These are phyloP conservation scores for Volvariella volvacea DNA, from an alignment of 1,284 basidiomycete genomes.

Conservation along the genomic window DNA sequence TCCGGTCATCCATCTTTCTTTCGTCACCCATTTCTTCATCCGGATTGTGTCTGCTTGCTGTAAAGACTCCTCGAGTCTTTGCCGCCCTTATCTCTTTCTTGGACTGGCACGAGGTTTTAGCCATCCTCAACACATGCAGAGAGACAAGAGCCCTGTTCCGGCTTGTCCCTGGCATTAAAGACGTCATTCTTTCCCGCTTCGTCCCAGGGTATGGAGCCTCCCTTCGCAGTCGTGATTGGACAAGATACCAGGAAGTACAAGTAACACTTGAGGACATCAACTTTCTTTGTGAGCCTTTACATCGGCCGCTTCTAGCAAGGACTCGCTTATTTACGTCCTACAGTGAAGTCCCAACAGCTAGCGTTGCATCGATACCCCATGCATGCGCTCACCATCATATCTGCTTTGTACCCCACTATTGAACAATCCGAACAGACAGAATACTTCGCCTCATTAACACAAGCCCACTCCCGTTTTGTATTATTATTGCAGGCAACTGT, in stretches of 20 bases:
- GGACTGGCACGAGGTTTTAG: conserved; percentile 48
- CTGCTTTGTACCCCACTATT: conserved; percentile 25
- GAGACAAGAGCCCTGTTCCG: conserved; percentile 39
- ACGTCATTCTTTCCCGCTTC: conserved; percentile 51
- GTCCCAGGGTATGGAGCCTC: conserved; percentile 50
- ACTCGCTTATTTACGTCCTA: conserved; percentile 5
- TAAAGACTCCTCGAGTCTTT: not conserved
- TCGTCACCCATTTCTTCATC: no score
- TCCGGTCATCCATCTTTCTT: no score
- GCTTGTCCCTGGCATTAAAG: conserved; percentile 28
- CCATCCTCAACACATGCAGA: conserved; percentile 44
- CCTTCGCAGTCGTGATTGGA: conserved; percentile 31
- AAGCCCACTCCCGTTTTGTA: conserved; percentile 66
- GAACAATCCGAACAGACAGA: conserved; percentile 30
- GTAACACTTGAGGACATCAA: conserved; percentile 53
- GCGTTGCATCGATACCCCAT: conserved; percentile 50
- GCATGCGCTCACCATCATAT: conserved; percentile 49
- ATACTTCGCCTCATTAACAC: conserved; percentile 41
- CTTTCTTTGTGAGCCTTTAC: conserved; percentile 42
- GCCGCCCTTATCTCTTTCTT: conserved; percentile 33
- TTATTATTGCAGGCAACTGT: conserved; percentile 65
- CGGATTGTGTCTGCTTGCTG: not conserved
- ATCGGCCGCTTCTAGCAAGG: conserved; percentile 11
- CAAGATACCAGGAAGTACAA: conserved; percentile 36
- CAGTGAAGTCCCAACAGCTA: conserved; percentile 57